phyloP scores from a whole-genome alignment of 768 basidiomycete genomes.

The Termitomyces sp. region DNA sequence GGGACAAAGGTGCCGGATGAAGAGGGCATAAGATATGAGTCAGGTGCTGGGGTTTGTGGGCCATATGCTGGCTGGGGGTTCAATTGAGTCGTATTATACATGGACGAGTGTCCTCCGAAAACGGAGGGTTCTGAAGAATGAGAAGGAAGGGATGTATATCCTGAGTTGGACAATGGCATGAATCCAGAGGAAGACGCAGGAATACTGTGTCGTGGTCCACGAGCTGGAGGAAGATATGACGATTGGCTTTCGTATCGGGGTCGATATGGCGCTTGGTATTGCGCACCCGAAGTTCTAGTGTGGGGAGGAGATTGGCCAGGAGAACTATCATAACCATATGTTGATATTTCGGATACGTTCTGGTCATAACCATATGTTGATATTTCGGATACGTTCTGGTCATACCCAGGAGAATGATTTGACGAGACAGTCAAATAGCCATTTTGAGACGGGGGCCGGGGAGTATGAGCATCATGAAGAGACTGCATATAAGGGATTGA shows the following conservation, averaged over 20 bases:
- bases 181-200: slow-evolving; percentile 68
- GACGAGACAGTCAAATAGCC: slow-evolving; percentile 26
- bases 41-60: slow-evolving; percentile 18
- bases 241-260: slow-evolving; percentile 29
- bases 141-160: slow-evolving; percentile 35
- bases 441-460: slow-evolving; percentile 30
- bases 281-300: slow-evolving; percentile 19
- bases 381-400: slow-evolving; percentile 30
- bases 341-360: slow-evolving; percentile 25
- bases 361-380: slow-evolving; percentile 35
- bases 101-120: slow-evolving; percentile 13
- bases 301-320: slow-evolving; percentile 27
- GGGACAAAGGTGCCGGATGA: slow-evolving; percentile 32
- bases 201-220: slow-evolving; percentile 62
- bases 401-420: slow-evolving; percentile 30
- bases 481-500: slow-evolving; percentile 20
- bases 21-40: slow-evolving; percentile 20
- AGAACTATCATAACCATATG: slow-evolving; percentile 37
- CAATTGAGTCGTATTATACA: slow-evolving; percentile 33
- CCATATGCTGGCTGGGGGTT: slow-evolving; percentile 24
- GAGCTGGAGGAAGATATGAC: slow-evolving; percentile 30
- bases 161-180: slow-evolving; percentile 43
- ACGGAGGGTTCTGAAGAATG: slow-evolving; percentile 31
- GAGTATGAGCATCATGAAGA: slow-evolving; percentile 29
- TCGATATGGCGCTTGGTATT: slow-evolving; percentile 35